Evolutionary conservation across 768 basidiomycete genomes (phyloP), one percentile per base, ranked within the genome.

Genomic region (Asterophora parasitica): DNA sequence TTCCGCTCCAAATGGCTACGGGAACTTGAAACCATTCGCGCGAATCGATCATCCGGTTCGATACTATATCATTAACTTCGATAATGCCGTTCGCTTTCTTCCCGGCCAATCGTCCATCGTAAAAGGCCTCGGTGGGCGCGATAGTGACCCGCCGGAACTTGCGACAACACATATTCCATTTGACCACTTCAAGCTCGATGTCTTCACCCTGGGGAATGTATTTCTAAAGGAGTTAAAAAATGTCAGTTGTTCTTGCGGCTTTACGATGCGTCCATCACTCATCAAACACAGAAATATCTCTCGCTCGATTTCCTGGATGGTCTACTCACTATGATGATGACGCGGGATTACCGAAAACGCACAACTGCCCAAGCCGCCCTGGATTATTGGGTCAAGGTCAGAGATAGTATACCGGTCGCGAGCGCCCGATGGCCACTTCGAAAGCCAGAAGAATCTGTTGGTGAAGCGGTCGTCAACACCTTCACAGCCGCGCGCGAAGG

Each of bases 31-130:
- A 3, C 48, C 48, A 7, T 33, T 42, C 2, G 41, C 48, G 2
- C 41, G 48, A 4, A 49, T 49, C 16, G 41, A 49, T 16, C 33
- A 49, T 15, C 48, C 48, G 2, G 48, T 49, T 17, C 48, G 48
- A 35, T 49, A 49, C n/a, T 42, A 27, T 20, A 42, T 49, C 10
- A 37, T 49, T 12, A 38, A 48, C 32, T 48, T 19, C 16, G 46
- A 41, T 11, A 32, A 28, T 26, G 12, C 48, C 7, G 19, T 43
- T 5, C 33, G 7, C 4, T 43, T 49, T 15, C 23, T 9, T 11
- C 41, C 41, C 4, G 33, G 41, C 7, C 23, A 49, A 11, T 20
- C 17, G 2, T 30, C 28, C 7, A 30, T 48, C 5, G 6, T 48
- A 13, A 10, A 19, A 0, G 38, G 38, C 13, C 38, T 39, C 2